Evolutionary conservation across 192 early-diverging fungal species (phyloP).

Genomic region (Lobosporangium transversale): DNA sequence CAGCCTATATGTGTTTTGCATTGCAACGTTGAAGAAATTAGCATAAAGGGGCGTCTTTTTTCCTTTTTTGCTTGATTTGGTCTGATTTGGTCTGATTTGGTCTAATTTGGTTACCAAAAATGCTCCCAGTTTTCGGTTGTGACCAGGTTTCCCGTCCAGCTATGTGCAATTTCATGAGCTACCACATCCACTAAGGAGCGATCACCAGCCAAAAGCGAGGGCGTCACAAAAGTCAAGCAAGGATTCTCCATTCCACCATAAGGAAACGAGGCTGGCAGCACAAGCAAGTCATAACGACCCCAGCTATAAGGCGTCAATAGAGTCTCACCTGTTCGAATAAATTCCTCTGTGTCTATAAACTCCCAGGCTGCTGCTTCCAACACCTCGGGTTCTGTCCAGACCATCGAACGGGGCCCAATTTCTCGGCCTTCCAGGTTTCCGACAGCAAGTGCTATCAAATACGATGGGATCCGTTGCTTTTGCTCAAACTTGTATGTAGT

Average conservation of each 20-base stretch:
- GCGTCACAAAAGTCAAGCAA: constrained; percentile 97
- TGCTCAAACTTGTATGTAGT: constrained; percentile 86
- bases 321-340: constrained; percentile 71
- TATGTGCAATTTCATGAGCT: constrained; percentile 93
- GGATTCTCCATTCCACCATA: constrained; percentile 96
- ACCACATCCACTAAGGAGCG: constrained; percentile 94
- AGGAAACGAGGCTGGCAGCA: constrained; percentile 87
- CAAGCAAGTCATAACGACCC: constrained; percentile 94
- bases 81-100: no score
- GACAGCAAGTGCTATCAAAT: constrained; percentile 93
- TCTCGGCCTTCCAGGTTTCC: constrained; percentile 83
- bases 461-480: constrained; percentile 89
- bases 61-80: no score
- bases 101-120: constrained; percentile 38
- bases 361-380: constrained; percentile 94
- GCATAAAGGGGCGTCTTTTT: no score
- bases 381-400: constrained; percentile 94
- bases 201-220: constrained; percentile 94
- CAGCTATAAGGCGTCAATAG: constrained; percentile 92
- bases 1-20: no score
- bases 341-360: constrained; percentile 81
- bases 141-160: constrained; percentile 90
- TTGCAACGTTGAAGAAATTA: no score
- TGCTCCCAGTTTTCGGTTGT: constrained; percentile 83
- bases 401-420: constrained; percentile 90